Base-by-base conservation (phyloP, 441 rosid genomes). In the Theobroma grandiflorum region DNA sequence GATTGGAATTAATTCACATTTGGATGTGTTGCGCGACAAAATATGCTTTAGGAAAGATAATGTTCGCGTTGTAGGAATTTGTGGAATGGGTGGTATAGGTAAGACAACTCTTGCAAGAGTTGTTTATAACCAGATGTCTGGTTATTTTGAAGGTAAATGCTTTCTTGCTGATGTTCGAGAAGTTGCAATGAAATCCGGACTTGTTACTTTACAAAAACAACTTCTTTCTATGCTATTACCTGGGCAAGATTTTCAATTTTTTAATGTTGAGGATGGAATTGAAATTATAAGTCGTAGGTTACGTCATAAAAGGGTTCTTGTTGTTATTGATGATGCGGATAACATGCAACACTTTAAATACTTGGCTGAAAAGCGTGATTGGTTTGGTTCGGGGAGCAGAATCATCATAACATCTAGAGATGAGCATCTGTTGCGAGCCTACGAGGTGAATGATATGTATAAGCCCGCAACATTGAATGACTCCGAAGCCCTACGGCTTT, bases 71-170 rank as follows among this genome's bases (percentile, higher is more conserved):
- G 11, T 89, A 9, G 94, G 93, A 2, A 75, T 91, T 72, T 26
- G 85, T 55, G 96, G 96, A 52, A 85, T 88, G 85, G 91, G 93
- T 22, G 96, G 94, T 58, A 78, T 88, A 49, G 93, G 96, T 16
- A 92, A 92, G 78, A 86, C 94, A 0, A 88, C 94, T 2, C 87
- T 92, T 63, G 85, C 90, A 4, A 89, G 79, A 42, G 84, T 86
- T 38, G 75, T 86, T 1, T 91, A 81, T 16, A 85, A 81, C 62
- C 82, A 83, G 75, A 62, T 92, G 0, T 45, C 84, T 0, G 52
- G 6, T n/a, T 75, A 76, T 58, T 92, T 89, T 42, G 18, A 75
- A 55, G 22, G 40, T 2, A 82, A 82, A 53, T 74, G 83, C 67
- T 91, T 91, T 75, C 81, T 91, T 57, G 38, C 84, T 38, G 82